Base-by-base conservation (phyloP, 441 rosid genomes). In the Euphorbia celastroides region DNA sequence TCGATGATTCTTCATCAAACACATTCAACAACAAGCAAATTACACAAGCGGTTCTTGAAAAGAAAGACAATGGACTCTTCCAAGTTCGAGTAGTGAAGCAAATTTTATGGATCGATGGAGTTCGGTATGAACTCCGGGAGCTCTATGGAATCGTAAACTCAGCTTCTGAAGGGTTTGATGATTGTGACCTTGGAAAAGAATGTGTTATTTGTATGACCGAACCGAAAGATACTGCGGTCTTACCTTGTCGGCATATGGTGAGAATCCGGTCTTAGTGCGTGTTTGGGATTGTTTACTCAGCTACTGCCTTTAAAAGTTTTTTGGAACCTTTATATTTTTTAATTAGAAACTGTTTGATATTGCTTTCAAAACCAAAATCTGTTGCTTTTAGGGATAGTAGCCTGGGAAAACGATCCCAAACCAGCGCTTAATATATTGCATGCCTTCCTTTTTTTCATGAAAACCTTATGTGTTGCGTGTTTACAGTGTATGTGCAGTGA, bases 171-270 rank as follows among this genome's bases (percentile, higher is more conserved):
- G 84, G 82, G 54, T 85, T 85, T 68, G 79, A 81, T 52, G 90
- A 86, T 34, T 79, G 76, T 81, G 93, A 85, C 73, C 74, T 81
- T 3, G 96, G 95, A 66, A 86, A 90, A 76, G 95, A 92, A 58
- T 92, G 97, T 67, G 95, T 90, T 50, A 86, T 92, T 66, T 92
- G 98, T 87, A 81, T 88, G 97, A 84, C 89, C 60, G 96, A 92
- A 80, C 90, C 87, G 19, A 86, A 89, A 81, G 89, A 90, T 79
- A 92, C 93, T 1, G 89, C 96, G 32, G 83, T 83, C 5, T 71
- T 92, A 70, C 98, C 98, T 51, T 92, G 97, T 81, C 76, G 98
- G 41, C 98, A 92, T 77, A 82, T 90, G 98, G 98, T 90, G 75
- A 85, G 82, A 59, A 2, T 68, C 44, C 54, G 32, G n/a, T n/a